These are phyloP conservation scores for Penicillium freii DNA, from an alignment of 2,329 filamentous ascomycete species.

Conservation along the genomic window DNA sequence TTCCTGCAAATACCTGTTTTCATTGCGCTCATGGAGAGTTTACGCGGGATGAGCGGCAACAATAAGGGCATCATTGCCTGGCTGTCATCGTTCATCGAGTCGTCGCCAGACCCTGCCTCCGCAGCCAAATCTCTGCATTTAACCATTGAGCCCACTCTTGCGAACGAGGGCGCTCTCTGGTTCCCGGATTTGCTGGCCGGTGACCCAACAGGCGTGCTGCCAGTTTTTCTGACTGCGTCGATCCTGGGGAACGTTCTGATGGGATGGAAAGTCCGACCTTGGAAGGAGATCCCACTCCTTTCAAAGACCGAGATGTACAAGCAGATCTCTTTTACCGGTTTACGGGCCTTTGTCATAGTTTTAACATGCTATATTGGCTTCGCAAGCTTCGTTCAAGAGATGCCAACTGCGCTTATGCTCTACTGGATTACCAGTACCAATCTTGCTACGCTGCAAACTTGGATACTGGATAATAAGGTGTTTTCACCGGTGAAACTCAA, in stretches of 20 bases:
- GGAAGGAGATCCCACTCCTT: constrained; percentile 27
- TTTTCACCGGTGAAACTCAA: constrained; percentile 33
- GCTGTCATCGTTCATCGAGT: constrained; percentile 31
- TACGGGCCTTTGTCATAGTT: constrained; percentile 36
- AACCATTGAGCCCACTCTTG: constrained; percentile 50
- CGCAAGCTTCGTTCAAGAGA: constrained; percentile 30
- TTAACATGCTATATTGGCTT: constrained; percentile 43
- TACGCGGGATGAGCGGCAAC: constrained; percentile 49
- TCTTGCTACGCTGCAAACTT: constrained; percentile 43
- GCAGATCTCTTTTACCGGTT: constrained; percentile 22
- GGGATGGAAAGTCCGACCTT: constrained; percentile 29
- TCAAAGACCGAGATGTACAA: constrained; percentile 28
- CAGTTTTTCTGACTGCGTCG: constrained; percentile 48
- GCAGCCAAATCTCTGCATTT: constrained; percentile 24
- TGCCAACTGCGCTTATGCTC: constrained; percentile 48
- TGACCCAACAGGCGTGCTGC: constrained; percentile 53
- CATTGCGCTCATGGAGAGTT: constrained; percentile 47
- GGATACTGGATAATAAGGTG: constrained; percentile 42
- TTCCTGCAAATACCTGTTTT: constrained; percentile 49
- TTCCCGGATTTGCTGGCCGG: constrained; percentile 56
- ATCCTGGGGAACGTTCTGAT: constrained; percentile 50
- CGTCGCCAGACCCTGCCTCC: constrained; percentile 9
- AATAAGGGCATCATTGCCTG: constrained; percentile 42
- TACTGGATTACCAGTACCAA: constrained; percentile 52
- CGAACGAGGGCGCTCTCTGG: constrained; percentile 60